phyloP scores from a whole-genome alignment of 371 early-diverging fungal genomes.

The Batrachochytrium dendrobatidis region DNA sequence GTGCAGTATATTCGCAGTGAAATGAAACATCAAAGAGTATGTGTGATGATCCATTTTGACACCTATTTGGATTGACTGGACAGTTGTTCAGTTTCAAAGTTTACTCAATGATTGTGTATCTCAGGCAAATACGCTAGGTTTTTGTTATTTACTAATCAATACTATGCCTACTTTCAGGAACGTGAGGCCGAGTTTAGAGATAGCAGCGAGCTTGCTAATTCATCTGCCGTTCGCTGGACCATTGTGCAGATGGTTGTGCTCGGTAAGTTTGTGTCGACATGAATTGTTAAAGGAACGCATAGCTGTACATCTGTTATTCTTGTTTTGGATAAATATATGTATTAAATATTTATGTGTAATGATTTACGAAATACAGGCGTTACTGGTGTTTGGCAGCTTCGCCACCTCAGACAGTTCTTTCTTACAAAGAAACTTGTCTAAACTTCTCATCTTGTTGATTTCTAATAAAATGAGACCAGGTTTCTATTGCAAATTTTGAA shows the following conservation, averaged over 20 bases:
- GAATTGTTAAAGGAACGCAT: background rate
- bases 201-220: constrained; percentile 73
- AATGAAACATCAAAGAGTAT: constrained; percentile 81
- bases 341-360: background rate
- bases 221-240: constrained; percentile 83
- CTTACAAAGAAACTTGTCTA: constrained; percentile 76
- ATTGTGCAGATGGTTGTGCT: constrained; percentile 74
- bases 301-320: background rate
- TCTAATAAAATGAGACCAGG: background rate
- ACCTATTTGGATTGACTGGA: background rate
- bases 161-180: constrained; percentile 41
- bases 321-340: background rate
- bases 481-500: no score
- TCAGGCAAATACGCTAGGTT: no score
- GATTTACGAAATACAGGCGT: constrained; percentile 26
- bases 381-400: constrained; percentile 88
- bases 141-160: no score
- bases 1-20: constrained; percentile 79
- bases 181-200: constrained; percentile 85
- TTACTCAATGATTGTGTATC: no score
- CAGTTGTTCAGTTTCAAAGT: background rate
- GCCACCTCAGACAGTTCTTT: constrained; percentile 85
- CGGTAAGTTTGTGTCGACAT: constrained; percentile 10
- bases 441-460: background rate
- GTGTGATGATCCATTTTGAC: constrained; percentile 12